Percentiles rank a stretch among this genome's conserved stretches.
These are phyloP conservation scores for Discostella pseudostelligera DNA, from an alignment of 108 stramenopile genomes.

Conservation along the genomic window DNA sequence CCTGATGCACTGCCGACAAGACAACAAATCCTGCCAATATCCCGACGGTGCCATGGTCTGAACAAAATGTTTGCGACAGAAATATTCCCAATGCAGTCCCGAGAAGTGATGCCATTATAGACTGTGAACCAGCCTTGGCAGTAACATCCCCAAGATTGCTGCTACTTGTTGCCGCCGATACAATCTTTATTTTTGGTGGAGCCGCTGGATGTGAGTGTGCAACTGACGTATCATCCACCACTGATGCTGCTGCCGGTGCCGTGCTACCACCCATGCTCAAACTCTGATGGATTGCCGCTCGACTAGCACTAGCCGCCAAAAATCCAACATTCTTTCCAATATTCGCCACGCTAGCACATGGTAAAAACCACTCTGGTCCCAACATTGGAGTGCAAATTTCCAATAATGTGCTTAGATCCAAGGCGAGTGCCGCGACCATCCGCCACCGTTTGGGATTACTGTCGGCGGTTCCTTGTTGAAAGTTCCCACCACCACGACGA, in stretches of 20 bases:
- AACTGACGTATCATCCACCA: background rate
- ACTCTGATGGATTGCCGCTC: slow-evolving; percentile 91
- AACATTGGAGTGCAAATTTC: slow-evolving; percentile 86
- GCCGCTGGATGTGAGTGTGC: background rate
- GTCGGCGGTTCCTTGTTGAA: slow-evolving; percentile 65
- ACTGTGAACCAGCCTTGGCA: slow-evolving; percentile 93
- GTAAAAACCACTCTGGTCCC: slow-evolving; percentile 73
- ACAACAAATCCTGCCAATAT: slow-evolving; percentile 46
- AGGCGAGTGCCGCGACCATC: slow-evolving; percentile 76
- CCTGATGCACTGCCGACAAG: slow-evolving; percentile 71
- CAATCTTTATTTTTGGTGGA: background rate
- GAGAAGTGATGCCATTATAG: slow-evolving; percentile 81
- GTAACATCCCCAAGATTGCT: slow-evolving; percentile 96
- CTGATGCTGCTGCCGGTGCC: background rate
- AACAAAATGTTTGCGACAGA: slow-evolving; percentile 64
- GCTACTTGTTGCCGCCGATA: background rate
- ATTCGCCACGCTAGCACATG: slow-evolving; percentile 91
- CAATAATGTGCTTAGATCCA: slow-evolving; percentile 84
- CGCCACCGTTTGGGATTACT: slow-evolving; percentile 90
- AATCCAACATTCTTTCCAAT: slow-evolving; percentile 95
- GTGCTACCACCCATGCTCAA: slow-evolving; percentile 49
- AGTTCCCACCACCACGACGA: slow-evolving; percentile 21
- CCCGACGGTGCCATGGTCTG: slow-evolving; percentile 34
- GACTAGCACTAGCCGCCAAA: slow-evolving; percentile 90
- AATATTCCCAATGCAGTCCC: slow-evolving; percentile 90